Evolutionary conservation across 257 asterid genomes (phyloP), one percentile per base, ranked within the genome.

Genomic region (Coffea canephora): DNA sequence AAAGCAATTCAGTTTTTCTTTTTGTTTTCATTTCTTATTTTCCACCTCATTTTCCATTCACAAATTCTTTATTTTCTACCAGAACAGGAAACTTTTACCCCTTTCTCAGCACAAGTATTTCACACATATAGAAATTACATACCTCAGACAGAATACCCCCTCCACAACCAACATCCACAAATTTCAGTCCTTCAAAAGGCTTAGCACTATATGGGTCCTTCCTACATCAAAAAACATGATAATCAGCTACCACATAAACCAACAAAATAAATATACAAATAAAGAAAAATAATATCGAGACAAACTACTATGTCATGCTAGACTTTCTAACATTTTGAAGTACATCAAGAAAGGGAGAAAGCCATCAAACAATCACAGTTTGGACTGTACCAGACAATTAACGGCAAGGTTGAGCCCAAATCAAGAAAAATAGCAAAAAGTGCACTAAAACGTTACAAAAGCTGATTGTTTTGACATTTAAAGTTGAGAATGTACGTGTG

Each of bases 111-210:
- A 18, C 71, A 23, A 25, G 69, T 18, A 31, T 45, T 66, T 69
- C 16, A 71, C 78, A 71, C 12, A 68, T 23, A 59, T 45, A 73
- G 3, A 68, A 79, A 75, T 79, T 64, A 78, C 80, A 85, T 77
- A 95, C 99, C 98, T 96, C 98, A 7, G 98, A 91, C 75, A 96
- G 87, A 81, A 96, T 92, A 48, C 98, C 99, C 52, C 99, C 98
- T 81, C 98, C 98, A 83, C 97, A 94, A 73, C 98, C 97, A 90
- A 95, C 94, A 73, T 96, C 98, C 68, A 91, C 86, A 78, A 96
- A 90, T 59, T 85, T 89, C 80, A 94, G 85, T 79, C 99, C 99
- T 89, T 92, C 89, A 84, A 96, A 92, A 61, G 99, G 99, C 87
- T 89, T 89, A 11, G 91, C 70, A 83, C 85, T 80, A 72, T 76